These are phyloP conservation scores for Daldinia bambusicola DNA, from an alignment of 495 filamentous ascomycete genomes.

Conservation along the genomic window DNA sequence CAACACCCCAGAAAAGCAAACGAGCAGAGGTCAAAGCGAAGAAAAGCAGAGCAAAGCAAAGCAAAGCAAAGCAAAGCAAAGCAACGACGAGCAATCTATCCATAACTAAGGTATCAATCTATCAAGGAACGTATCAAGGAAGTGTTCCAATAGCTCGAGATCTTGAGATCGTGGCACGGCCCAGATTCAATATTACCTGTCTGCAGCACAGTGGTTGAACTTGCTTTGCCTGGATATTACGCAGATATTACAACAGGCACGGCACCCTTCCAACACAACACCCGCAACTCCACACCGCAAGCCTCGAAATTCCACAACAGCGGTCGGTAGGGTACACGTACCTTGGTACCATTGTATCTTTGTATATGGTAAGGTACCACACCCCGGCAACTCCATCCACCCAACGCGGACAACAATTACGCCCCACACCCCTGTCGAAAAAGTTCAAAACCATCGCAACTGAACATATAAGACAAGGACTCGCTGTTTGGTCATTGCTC, in stretches of 20 bases:
- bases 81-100: background rate
- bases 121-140: background rate
- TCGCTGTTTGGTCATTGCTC: slow-evolving; percentile 42
- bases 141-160: slow-evolving; percentile 36
- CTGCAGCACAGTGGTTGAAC: slow-evolving; percentile 16
- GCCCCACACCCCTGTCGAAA: slow-evolving; percentile 39
- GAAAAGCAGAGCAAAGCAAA: slow-evolving; percentile 3
- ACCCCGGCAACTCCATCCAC: slow-evolving; percentile 14
- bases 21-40: background rate
- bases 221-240: slow-evolving; percentile 29
- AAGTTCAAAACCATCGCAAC: slow-evolving; percentile 41
- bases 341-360: slow-evolving; percentile 11
- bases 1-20: background rate
- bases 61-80: slow-evolving; percentile 2
- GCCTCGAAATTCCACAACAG: slow-evolving; percentile 28
- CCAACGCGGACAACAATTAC: slow-evolving; percentile 36
- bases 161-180: slow-evolving; percentile 40
- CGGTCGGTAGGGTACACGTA: slow-evolving; percentile 36
- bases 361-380: slow-evolving; percentile 16
- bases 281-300: slow-evolving; percentile 43
- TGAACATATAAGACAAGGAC: slow-evolving; percentile 46
- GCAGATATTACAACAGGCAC: slow-evolving; percentile 41
- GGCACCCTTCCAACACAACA: slow-evolving; percentile 35
- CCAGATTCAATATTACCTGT: slow-evolving; percentile 30
- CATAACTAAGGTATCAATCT: background rate